Percentiles rank a stretch among this genome's conserved stretches.
Evolutionary conservation across 345 rosid species (phyloP).

Genomic region (Kandelia obovata): DNA sequence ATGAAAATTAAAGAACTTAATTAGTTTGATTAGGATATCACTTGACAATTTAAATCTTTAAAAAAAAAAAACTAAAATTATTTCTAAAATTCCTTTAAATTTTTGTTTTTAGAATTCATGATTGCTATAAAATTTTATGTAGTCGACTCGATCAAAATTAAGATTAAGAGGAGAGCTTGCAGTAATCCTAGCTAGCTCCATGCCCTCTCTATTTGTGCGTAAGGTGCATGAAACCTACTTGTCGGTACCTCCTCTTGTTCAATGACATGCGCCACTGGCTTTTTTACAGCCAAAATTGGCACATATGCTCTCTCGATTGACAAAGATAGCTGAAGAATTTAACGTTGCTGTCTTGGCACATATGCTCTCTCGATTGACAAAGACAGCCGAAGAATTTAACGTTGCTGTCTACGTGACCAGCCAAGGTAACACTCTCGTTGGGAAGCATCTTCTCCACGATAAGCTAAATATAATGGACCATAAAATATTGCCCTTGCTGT

Average conservation of each 20-base stretch:
- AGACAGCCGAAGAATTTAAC: conserved; percentile 88
- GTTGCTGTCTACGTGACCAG: conserved; percentile 89
- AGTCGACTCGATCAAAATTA: too few relatives aligned
- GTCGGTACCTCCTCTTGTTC: neutral
- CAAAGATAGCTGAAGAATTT: conserved; percentile 85
- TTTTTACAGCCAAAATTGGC: conserved; percentile 79
- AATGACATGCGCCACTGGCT: conserved; percentile 10
- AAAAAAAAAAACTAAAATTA: too few relatives aligned
- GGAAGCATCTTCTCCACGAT: neutral
- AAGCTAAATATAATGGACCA: neutral
- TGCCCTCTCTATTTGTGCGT: conserved; percentile 1
- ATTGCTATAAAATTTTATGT: too few relatives aligned
- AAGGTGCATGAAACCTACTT: neutral
- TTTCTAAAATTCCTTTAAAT: too few relatives aligned
- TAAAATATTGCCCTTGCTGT: neutral
- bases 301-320: conserved; percentile 74
- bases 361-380: conserved; percentile 69
- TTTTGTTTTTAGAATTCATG: too few relatives aligned
- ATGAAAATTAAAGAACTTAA: too few relatives aligned
- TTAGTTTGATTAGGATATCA: too few relatives aligned
- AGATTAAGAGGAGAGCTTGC: neutral
- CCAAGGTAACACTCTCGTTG: conserved; percentile 45
- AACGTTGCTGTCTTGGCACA: conserved; percentile 52
- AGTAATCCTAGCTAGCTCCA: neutral
- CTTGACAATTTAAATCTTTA: too few relatives aligned